These are phyloP conservation scores for Globisporangium megalacanthum DNA, from an alignment of 352 stramenopile genomes.

Conservation along the genomic window DNA sequence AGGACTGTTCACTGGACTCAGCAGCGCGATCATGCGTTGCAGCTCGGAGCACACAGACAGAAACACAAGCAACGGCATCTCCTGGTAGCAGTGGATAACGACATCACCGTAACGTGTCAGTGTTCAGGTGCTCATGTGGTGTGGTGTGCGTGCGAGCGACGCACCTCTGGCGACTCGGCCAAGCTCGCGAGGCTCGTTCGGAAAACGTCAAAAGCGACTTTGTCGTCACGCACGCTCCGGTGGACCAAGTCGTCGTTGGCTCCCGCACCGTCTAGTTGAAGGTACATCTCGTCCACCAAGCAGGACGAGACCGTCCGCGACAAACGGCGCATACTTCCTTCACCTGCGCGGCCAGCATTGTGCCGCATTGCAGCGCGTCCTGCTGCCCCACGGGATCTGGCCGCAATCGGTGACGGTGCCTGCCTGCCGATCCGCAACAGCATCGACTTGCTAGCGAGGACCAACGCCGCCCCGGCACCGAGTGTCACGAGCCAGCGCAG, in stretches of 20 bases:
- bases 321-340: slow-evolving; percentile 6
- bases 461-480: not conserved
- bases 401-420: not conserved
- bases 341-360: not conserved
- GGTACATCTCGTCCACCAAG: slow-evolving; percentile 9
- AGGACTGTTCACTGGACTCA: not conserved
- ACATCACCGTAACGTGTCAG: not conserved
- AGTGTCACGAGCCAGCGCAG: slow-evolving; percentile 5
- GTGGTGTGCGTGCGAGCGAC: not conserved
- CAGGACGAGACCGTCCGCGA: slow-evolving; percentile 7
- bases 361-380: not conserved
- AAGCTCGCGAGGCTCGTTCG: slow-evolving; percentile 11
- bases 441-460: not conserved
- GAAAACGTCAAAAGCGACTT: slow-evolving; percentile 4
- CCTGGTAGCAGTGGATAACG: not conserved
- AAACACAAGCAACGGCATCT: slow-evolving; percentile 14
- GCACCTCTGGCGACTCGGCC: slow-evolving; percentile 8
- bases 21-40: slow-evolving; percentile 5
- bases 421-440: not conserved
- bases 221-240: not conserved
- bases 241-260: not conserved
- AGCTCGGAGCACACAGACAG: slow-evolving; percentile 13
- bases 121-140: not conserved
- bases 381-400: not conserved
- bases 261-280: not conserved